Base-by-base conservation (phyloP, 192 early-diverging fungal species). In the Gaertneriomyces semiglobifer region DNA sequence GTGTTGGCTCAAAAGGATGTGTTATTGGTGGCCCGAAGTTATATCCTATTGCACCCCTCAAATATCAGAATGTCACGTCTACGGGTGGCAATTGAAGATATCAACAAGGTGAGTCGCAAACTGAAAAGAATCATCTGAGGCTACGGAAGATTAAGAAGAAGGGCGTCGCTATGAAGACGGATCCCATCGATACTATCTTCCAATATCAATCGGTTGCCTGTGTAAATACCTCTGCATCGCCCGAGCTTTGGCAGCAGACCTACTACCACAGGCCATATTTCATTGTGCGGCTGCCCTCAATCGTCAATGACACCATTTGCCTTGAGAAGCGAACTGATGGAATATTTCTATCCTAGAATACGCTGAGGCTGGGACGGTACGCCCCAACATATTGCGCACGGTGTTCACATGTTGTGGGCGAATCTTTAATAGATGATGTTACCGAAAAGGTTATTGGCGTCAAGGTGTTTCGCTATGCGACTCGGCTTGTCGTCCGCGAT, bases 101-200 rank as follows among this genome's bases (percentile, higher is more conserved):
- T 16, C 25, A 44, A 38, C 14, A 67, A 53, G 58, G 59, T 72
- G 52, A 58, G 43, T 42, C 25, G 25, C 25, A 33, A 33, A 2
- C 41, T 46, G 58, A 39, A 38, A 39, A 19, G 6, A 0, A 2
- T 43, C 4, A 39, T 5, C 5, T 11, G 39, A 11, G 69, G 51
- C 10, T 38, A 64, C 68, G 42, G 74, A 50, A 73, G 60, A 47
- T 60, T 12, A 68, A 72, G 68, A 64, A 68, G 68, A 45, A 18
- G 47, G 71, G 56, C 54, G 71, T 56, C 40, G n/a, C 66, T 61
- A 9, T 46, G 63, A 50, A 39, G 62, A 53, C 41, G 38, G 43
- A 46, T 65, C 40, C 58, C 52, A 42, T 69, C 72, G 77, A 79
- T 79, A 79, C 77, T 72, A 61, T 42, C 73, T 73, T 79, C 77